Evolutionary conservation across 345 rosid species (phyloP).

Genomic region (Trapa incisa): DNA sequence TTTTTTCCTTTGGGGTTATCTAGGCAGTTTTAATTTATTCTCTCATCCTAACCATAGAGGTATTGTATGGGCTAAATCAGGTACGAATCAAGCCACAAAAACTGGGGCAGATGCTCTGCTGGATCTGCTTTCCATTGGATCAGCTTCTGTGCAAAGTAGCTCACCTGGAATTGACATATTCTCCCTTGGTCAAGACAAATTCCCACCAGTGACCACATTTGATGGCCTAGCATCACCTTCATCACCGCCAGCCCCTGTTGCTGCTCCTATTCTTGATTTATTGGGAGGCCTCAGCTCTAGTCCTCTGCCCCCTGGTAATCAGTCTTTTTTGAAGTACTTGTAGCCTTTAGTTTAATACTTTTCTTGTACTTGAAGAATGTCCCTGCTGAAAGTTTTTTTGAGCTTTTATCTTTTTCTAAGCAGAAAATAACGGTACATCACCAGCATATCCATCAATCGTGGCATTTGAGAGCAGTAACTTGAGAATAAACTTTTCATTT

Average conservation of each 20-base stretch:
- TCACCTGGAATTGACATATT: slow-evolving; percentile 47
- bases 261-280: slow-evolving; percentile 59
- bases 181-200: slow-evolving; percentile 35
- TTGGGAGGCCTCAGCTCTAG: slow-evolving; percentile 67
- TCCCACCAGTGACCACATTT: slow-evolving; percentile 23
- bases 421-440: slow-evolving; percentile 55
- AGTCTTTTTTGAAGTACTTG: slow-evolving; percentile 12
- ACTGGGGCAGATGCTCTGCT: slow-evolving; percentile 69
- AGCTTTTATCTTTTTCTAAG: slow-evolving; percentile 1
- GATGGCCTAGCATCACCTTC: slow-evolving; percentile 43
- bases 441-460: slow-evolving; percentile 57
- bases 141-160: slow-evolving; percentile 45
- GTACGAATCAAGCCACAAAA: slow-evolving; percentile 48
- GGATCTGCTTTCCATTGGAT: slow-evolving; percentile 84
- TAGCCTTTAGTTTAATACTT: background rate
- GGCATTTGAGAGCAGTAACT: slow-evolving; percentile 74
- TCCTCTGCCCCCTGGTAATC: slow-evolving; percentile 54
- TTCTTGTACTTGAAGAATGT: background rate
- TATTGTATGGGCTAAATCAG: slow-evolving; percentile 16
- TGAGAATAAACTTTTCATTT: slow-evolving; percentile 67
- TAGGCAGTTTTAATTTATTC: background rate
- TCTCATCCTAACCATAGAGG: background rate
- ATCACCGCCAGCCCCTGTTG: slow-evolving; percentile 23
- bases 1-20: background rate
- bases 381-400: slow-evolving; percentile 1